A percentile compares a stretch with the other conserved stretches of the same genome.
phyloP scores from a whole-genome alignment of 1,284 basidiomycete species.

The Ganoderma boninense region DNA sequence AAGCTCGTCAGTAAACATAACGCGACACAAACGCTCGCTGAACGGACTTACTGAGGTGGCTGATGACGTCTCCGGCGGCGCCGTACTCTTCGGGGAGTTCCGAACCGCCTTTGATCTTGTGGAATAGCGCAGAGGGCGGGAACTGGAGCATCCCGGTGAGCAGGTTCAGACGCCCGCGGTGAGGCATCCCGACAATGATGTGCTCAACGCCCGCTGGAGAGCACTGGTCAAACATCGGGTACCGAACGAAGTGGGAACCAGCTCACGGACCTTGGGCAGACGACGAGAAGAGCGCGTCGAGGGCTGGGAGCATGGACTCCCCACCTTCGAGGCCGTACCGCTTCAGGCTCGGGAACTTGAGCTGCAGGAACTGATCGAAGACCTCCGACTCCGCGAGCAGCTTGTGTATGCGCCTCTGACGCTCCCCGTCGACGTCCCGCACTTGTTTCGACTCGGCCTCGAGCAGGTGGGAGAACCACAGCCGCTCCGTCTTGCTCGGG shows the following conservation, averaged over 20 bases:
- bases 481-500: conserved; percentile 78
- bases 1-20: conserved; percentile 15
- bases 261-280: conserved; percentile 64
- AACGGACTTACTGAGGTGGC: conserved; percentile 70
- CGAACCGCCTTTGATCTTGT: conserved; percentile 84
- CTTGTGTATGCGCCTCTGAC: conserved; percentile 68
- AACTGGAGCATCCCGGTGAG: conserved; percentile 81
- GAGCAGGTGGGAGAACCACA: conserved; percentile 87
- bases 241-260: not conserved
- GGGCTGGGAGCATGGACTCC: conserved; percentile 89
- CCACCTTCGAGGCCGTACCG: conserved; percentile 89
- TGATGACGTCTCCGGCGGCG: conserved; percentile 86
- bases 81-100: conserved; percentile 76
- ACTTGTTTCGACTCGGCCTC: conserved; percentile 64
- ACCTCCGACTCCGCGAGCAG: conserved; percentile 81
- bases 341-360: conserved; percentile 87
- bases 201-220: conserved; percentile 69
- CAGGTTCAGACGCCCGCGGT: conserved; percentile 88
- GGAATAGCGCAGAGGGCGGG: conserved; percentile 74
- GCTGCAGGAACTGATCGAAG: conserved; percentile 83
- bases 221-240: not conserved
- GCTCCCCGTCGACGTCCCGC: conserved; percentile 40
- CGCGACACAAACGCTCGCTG: no score
- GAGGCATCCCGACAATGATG: conserved; percentile 84
- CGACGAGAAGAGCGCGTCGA: conserved; percentile 77